A percentile compares a stretch with the other conserved stretches of the same genome.
These are phyloP conservation scores for Mucor piriformis DNA, from an alignment of 371 early-diverging fungal species.

Conservation along the genomic window DNA sequence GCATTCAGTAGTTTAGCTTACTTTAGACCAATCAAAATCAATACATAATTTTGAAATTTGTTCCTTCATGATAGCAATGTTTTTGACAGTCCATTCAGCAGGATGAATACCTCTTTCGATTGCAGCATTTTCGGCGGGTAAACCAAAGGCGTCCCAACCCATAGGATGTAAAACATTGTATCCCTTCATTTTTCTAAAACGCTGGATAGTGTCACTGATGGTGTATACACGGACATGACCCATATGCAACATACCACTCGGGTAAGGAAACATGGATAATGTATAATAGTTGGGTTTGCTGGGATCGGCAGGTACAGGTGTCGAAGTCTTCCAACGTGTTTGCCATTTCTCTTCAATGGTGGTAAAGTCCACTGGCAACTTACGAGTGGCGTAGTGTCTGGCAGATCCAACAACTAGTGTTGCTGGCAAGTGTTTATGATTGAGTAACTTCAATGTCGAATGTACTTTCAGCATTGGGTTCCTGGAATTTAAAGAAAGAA, in stretches of 20 bases:
- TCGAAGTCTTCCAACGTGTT: conserved; percentile 49
- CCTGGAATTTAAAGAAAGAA: not conserved
- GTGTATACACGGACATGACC: conserved; percentile 95
- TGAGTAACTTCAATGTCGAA: not conserved
- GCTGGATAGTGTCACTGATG: conserved; percentile 84
- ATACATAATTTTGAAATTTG: conserved; percentile 77
- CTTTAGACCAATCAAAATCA: conserved; percentile 89
- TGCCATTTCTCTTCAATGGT: conserved; percentile 65
- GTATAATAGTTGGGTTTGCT: conserved; percentile 71
- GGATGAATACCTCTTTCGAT: conserved; percentile 86
- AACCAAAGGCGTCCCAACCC: conserved; percentile 99
- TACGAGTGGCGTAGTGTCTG: not conserved
- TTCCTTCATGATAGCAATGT: conserved; percentile 81
- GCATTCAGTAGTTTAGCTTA: no score
- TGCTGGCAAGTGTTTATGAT: not conserved
- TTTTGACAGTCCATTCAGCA: conserved; percentile 79
- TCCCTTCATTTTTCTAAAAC: conserved; percentile 79
- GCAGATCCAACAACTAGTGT: not conserved
- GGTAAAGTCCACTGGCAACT: conserved; percentile 34
- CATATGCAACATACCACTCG: conserved; percentile 92
- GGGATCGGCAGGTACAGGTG: conserved; percentile 9
- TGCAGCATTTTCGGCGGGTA: conserved; percentile 99
- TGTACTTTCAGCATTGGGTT: not conserved
- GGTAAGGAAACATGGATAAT: conserved; percentile 95
- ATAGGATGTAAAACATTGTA: conserved; percentile 88